Base-by-base conservation (phyloP, 352 stramenopile species). In the Phytophthora brassicae region DNA sequence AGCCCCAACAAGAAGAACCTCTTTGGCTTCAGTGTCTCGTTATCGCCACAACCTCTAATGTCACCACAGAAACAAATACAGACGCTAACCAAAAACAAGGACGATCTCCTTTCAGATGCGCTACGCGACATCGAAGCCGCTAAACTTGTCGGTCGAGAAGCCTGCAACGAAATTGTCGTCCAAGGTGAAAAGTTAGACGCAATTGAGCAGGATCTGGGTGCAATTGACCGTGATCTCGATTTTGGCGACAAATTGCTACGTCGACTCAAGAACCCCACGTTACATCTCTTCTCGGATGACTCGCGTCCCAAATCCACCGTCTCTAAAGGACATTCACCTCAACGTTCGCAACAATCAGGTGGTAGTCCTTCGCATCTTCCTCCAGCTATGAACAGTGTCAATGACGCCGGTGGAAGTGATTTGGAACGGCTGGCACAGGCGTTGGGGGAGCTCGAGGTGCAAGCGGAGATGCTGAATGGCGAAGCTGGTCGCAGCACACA, bases 141-240 rank as follows among this genome's bases (percentile, higher is more conserved):
- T 26, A 89, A 91, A 64, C 57, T 79, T 33, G 75, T 91, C 12
- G 86, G 83, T 11, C 72, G 77, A 19, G 78, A 87, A 39, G 85
- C 79, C 0, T 89, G 84, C 53, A 80, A 76, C 23, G 84, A 94
- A 59, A 92, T 92, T 42, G 80, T 85, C 14, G 47, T 75, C 22
- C 84, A 92, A 52, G 83, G 77, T 56, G 83, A 92, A 47, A 89
- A 89, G 62, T 74, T 94, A 43, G 81, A 91, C 58, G 62, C 79
- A 19, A 74, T 92, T 17, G 85, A 92, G 42, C 66, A 56, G 28
- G 75, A 91, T 50, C 59, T 92, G 26, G 60, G 71, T n/a, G 66
- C 68, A 11, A 79, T 92, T 13, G 64, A 86, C 28, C 65, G 57
- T 26, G 79, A 94, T 42, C 60, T 94, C 3, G 84, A 94, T 64